Percentiles rank a stretch among this genome's conserved stretches.
Conservation (phyloP, 805 yeast species). For the Candida dajiaensis region DNA sequence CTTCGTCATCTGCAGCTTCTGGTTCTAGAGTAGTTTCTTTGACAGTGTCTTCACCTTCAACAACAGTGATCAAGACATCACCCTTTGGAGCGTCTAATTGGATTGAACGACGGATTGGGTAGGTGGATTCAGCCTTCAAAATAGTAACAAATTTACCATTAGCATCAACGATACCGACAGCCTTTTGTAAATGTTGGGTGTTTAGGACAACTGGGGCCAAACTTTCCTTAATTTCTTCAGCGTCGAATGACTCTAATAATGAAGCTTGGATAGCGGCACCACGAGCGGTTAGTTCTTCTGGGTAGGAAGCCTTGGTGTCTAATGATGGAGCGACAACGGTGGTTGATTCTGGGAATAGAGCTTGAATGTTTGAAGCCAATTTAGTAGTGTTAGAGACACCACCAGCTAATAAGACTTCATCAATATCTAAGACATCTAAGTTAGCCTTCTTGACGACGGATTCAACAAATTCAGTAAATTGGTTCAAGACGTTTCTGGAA, state of each 20-base stretch:
- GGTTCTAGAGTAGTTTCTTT: conserved; percentile 76
- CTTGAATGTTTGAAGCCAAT: conserved; percentile 67
- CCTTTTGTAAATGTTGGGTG: conserved; percentile 79
- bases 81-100: conserved; percentile 56
- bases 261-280: conserved; percentile 98
- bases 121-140: conserved; percentile 77
- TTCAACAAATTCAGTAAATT: conserved; percentile 74
- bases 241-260: conserved; percentile 71
- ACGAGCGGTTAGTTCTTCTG: conserved; percentile 83
- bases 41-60: conserved; percentile 80
- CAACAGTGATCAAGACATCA: conserved; percentile 62
- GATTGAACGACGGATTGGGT: conserved; percentile 78
- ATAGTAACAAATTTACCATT: conserved; percentile 70
- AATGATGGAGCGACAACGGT: conserved; percentile 68
- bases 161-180: conserved; percentile 78
- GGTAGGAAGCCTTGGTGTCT: conserved; percentile 75
- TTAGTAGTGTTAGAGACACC: conserved; percentile 93
- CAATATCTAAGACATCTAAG: conserved; percentile 77
- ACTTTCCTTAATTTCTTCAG: conserved; percentile 75
- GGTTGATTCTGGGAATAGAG: conserved; percentile 76
- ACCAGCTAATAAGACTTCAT: conserved; percentile 88
- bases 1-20: conserved; percentile 46
- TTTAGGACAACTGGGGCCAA: conserved; percentile 77
- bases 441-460: conserved; percentile 74
- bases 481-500: conserved; percentile 69